phyloP scores from a whole-genome alignment of 2,329 filamentous ascomycete species.

The Pleurostoma richardsiae region DNA sequence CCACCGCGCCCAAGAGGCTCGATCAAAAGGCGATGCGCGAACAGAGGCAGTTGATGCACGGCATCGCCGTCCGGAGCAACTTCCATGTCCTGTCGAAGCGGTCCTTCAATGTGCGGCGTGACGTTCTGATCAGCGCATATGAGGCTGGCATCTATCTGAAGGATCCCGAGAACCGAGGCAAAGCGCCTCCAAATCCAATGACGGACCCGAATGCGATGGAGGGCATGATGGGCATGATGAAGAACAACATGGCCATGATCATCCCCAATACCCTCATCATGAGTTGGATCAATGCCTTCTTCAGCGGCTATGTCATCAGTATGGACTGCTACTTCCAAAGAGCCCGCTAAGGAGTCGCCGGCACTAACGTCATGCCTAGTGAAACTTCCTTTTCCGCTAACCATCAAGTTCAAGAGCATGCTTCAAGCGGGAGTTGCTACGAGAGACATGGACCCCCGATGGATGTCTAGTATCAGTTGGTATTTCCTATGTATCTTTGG shows the following conservation, averaged over 20 bases:
- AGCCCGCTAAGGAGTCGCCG: neutral
- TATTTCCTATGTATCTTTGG: constrained; percentile 98
- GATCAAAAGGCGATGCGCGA: constrained; percentile 74
- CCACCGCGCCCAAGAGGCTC: constrained; percentile 76
- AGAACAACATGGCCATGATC: constrained; percentile 99
- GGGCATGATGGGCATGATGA: constrained; percentile 99
- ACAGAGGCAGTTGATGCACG: constrained; percentile 78
- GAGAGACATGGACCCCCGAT: constrained; percentile 91
- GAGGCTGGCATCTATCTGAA: constrained; percentile 86
- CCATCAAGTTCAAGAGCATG: constrained; percentile 99
- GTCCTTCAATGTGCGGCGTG: constrained; percentile 76
- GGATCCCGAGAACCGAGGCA: constrained; percentile 78
- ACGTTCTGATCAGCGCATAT: constrained; percentile 73
- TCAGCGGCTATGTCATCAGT: constrained; percentile 97
- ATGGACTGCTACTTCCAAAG: constrained; percentile 26
- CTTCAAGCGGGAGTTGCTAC: constrained; percentile 95
- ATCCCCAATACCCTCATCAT: constrained; percentile 98
- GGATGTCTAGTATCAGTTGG: constrained; percentile 98
- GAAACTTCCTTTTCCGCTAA: constrained; percentile 95
- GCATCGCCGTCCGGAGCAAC: constrained; percentile 79
- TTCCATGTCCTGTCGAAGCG: constrained; percentile 71
- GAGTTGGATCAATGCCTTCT: constrained; percentile 99
- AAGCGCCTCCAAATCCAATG: constrained; percentile 90
- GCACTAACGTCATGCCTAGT: constrained; percentile 46
- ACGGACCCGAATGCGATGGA: constrained; percentile 96